Base-by-base conservation (phyloP, 345 rosid genomes). In the Rhizophora apiculata region DNA sequence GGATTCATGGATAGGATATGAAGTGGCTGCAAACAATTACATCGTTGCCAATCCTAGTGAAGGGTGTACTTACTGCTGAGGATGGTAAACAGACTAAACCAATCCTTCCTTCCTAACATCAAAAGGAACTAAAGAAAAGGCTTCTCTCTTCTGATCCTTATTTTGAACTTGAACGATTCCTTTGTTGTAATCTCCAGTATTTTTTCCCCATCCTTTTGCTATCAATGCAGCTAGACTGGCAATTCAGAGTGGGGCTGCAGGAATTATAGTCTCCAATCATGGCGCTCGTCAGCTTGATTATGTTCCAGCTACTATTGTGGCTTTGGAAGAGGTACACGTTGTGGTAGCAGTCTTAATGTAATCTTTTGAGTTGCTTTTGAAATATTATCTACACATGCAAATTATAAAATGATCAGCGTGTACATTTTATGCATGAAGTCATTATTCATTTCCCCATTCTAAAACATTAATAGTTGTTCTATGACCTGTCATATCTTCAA, bases 281-380 rank as follows among this genome's bases (percentile, higher is more conserved):
- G 97, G 98, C 65, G 98, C 96, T 43, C 96, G 98, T 65, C 98
- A 93, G 69, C 97, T 93, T 18, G 98, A 93, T 80, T 89, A 86
- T 75, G 89, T 85, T 21, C 98, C 98, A 24, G 88, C 97, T 54
- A 88, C 98, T 69, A 88, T 91, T 71, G 66, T 75, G 83, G 96
- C 92, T 30, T 76, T 95, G 74, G 97, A 95, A 79, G 99, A 90
- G 96, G 97, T 94, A 69, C 4, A 16, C 36, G 31, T 37, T 24
- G 49, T 61, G 32, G 3, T 39, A 3, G 26, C 63, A 31, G 13
- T 54, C 43, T 21, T 62, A 21, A 2, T 19, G 8, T 19, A 31
- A 26, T 37, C 19, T 24, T 13, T 43, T 43, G 18, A 18, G n/a
- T n/a, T 30, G 61, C 31, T 39, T 53, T 58, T 57, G 19, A 58